These are phyloP conservation scores for Rhododendron griersonianum DNA, from an alignment of 148 eudicot genomes.

Conservation along the genomic window DNA sequence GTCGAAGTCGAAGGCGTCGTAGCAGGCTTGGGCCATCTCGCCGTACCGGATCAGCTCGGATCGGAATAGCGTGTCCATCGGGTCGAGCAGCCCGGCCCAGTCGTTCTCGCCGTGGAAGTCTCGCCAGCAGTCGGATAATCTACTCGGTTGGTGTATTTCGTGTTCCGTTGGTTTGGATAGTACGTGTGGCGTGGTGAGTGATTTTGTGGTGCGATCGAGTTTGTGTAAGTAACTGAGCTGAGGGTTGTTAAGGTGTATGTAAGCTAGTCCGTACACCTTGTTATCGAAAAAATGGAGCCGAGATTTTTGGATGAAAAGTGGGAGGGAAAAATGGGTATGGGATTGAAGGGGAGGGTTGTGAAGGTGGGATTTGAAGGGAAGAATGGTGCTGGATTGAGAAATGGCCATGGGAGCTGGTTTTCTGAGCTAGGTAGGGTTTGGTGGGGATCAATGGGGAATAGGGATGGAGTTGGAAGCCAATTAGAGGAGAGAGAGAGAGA, in stretches of 20 bases:
- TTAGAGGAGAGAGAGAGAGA: neutral
- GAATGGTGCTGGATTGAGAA: constrained; percentile 9
- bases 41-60: constrained; percentile 61
- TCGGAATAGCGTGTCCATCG: constrained; percentile 43
- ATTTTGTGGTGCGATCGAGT: neutral
- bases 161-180: neutral
- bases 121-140: constrained; percentile 34
- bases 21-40: constrained; percentile 79
- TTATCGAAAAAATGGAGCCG: neutral
- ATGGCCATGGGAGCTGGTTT: constrained; percentile 16
- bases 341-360: neutral
- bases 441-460: neutral
- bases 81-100: constrained; percentile 72
- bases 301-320: neutral
- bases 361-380: neutral
- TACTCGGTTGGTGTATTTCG: neutral
- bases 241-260: neutral
- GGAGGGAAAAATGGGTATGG: neutral
- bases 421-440: neutral
- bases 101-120: constrained; percentile 60
- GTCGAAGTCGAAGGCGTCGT: constrained; percentile 70
- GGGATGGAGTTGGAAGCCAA: neutral
- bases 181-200: neutral
- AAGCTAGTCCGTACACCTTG: neutral
- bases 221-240: neutral